phyloP scores from a whole-genome alignment of 176 grass and related monocot species.

The Cenchrus fungigraminus region DNA sequence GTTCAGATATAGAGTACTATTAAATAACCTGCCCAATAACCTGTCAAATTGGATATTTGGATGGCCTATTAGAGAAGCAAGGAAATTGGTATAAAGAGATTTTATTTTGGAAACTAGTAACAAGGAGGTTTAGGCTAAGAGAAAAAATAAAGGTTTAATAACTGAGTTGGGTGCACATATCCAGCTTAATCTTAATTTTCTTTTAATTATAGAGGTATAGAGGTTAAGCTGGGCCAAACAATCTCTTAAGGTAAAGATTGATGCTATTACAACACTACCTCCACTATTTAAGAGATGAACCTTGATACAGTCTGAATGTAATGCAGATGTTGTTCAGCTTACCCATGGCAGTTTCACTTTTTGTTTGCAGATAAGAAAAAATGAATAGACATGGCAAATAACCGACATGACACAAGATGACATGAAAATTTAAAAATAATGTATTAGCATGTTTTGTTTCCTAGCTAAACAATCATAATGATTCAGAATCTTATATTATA shows the following conservation, averaged over 20 bases:
- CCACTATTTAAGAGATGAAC: not conserved
- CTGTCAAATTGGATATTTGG: not conserved
- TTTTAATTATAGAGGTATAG: not conserved
- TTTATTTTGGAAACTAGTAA: constrained; percentile 11
- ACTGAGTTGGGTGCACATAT: not conserved
- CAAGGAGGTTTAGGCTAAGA: constrained; percentile 2
- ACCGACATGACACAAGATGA: not conserved
- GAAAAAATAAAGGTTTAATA: not conserved
- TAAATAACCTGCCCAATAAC: constrained; percentile 15
- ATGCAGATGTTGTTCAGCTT: not conserved
- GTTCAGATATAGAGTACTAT: constrained; percentile 41
- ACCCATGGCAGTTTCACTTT: not conserved
- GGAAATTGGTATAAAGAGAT: not conserved
- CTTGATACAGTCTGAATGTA: not conserved
- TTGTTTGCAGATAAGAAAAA: not conserved
- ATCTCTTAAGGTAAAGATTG: constrained; percentile 11
- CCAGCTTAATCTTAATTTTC: constrained; percentile 24
- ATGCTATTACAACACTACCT: not conserved
- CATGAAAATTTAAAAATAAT: not conserved
- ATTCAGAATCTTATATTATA: not conserved
- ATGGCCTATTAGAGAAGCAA: not conserved
- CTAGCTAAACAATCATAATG: constrained; percentile 1
- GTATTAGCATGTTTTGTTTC: not conserved
- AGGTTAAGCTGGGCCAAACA: constrained; percentile 20
- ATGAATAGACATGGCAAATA: constrained; percentile 12